These are phyloP conservation scores for Salvia hispanica DNA, from an alignment of 257 asterid genomes.

Conservation along the genomic window DNA sequence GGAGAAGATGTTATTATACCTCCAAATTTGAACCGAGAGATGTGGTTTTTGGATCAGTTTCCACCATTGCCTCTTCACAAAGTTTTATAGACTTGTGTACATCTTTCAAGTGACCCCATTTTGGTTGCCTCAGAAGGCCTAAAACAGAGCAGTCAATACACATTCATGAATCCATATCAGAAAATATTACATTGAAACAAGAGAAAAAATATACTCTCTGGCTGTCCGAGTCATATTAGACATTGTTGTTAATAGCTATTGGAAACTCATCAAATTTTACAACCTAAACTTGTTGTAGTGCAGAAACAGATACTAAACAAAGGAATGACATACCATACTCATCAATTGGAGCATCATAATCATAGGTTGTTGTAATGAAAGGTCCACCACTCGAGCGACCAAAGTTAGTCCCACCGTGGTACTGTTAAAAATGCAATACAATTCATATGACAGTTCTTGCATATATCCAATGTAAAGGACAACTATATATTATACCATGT, in stretches of 20 bases:
- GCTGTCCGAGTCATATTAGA: not conserved
- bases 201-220: not conserved
- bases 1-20: slow-evolving; percentile 40
- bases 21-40: slow-evolving; percentile 68
- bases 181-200: not conserved
- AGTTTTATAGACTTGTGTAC: slow-evolving; percentile 80
- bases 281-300: not conserved
- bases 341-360: slow-evolving; percentile 94
- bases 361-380: slow-evolving; percentile 80
- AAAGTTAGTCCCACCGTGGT: slow-evolving; percentile 94
- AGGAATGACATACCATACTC: slow-evolving; percentile 62
- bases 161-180: slow-evolving; percentile 1
- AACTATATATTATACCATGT: slow-evolving; percentile 59
- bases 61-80: slow-evolving; percentile 83
- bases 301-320: slow-evolving; percentile 7
- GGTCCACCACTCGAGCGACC: slow-evolving; percentile 89
- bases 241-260: not conserved
- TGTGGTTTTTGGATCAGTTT: slow-evolving; percentile 64
- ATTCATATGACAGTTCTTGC: slow-evolving; percentile 6
- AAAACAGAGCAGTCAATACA: slow-evolving; percentile 25
- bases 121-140: slow-evolving; percentile 77
- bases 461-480: not conserved
- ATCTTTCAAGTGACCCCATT: slow-evolving; percentile 87
- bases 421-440: slow-evolving; percentile 43
- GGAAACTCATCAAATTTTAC: not conserved